Percentiles rank a stretch among this genome's conserved stretches.
Evolutionary conservation across 805 yeast species (phyloP).

Genomic region (Wickerhamiella kurtzmanii): DNA sequence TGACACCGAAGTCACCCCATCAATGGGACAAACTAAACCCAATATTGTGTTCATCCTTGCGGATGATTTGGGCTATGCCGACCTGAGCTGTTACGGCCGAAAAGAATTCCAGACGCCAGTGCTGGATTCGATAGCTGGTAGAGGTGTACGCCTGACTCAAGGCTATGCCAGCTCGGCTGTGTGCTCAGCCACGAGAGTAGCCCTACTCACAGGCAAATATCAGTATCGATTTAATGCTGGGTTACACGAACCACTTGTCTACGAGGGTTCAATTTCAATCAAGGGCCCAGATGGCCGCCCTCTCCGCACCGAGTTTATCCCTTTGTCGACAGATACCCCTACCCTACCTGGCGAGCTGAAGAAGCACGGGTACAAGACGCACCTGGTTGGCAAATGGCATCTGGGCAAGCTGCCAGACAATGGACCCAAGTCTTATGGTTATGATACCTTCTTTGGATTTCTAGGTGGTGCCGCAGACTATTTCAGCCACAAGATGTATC

Average conservation of each 20-base stretch:
- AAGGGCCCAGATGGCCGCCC: slow-evolving; percentile 8
- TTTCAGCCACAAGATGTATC: slow-evolving; percentile 13
- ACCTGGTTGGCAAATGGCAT: slow-evolving; percentile 51
- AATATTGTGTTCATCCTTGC: slow-evolving; percentile 45
- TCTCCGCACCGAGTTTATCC: slow-evolving; percentile 7
- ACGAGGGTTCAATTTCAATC: neutral
- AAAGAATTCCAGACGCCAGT: slow-evolving; percentile 43
- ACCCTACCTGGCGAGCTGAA: slow-evolving; percentile 36
- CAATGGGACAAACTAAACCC: too few relatives aligned
- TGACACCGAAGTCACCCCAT: too few relatives aligned
- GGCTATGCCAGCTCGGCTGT: slow-evolving; percentile 55
- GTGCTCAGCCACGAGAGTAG: slow-evolving; percentile 51
- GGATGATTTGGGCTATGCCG: slow-evolving; percentile 51
- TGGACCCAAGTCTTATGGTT: slow-evolving; percentile 17
- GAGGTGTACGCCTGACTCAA: slow-evolving; percentile 40
- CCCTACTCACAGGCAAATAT: slow-evolving; percentile 48
- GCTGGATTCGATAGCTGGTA: slow-evolving; percentile 31
- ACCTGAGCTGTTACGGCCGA: slow-evolving; percentile 40
- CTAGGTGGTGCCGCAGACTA: slow-evolving; percentile 18
- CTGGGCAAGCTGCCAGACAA: slow-evolving; percentile 34
- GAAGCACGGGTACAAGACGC: slow-evolving; percentile 38
- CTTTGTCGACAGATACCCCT: slow-evolving; percentile 13
- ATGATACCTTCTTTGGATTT: slow-evolving; percentile 19
- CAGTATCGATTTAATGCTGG: slow-evolving; percentile 30
- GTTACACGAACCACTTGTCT: slow-evolving; percentile 16